Conservation (phyloP, 148 eudicot species). For the Rhododendron williamsianum region DNA sequence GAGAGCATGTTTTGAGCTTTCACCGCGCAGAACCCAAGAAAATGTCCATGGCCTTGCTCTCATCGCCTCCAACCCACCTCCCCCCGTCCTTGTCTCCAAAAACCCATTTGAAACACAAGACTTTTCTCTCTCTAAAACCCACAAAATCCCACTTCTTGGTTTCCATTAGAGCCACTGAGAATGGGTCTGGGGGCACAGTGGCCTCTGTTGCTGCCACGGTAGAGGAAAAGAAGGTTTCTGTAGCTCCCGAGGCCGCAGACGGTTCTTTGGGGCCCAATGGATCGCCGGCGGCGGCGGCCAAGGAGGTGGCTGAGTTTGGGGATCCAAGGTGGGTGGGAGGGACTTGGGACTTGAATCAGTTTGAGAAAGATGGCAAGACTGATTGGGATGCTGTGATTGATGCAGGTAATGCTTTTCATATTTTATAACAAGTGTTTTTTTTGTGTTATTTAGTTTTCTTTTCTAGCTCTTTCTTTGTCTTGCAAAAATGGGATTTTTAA, state of each 20-base stretch:
- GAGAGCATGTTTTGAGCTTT: conserved; percentile 13
- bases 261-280: conserved; percentile 32
- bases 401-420: conserved; percentile 50
- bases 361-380: conserved; percentile 55
- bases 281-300: conserved; percentile 7
- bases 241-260: conserved; percentile 28
- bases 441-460: background rate
- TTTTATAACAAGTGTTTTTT: background rate
- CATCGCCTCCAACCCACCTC: conserved; percentile 42
- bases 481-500: background rate
- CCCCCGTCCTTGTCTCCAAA: conserved; percentile 29
- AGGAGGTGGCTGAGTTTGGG: conserved; percentile 30
- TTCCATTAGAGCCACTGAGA: conserved; percentile 36
- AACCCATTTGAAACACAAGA: conserved; percentile 35
- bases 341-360: conserved; percentile 82
- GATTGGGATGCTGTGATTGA: conserved; percentile 96
- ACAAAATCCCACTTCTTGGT: conserved; percentile 22
- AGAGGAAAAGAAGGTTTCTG: conserved; percentile 29
- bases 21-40: background rate
- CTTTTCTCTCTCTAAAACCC: conserved; percentile 33
- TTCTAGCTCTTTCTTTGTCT: background rate
- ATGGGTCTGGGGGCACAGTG: conserved; percentile 35
- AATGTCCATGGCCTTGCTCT: conserved; percentile 66
- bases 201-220: conserved; percentile 21
- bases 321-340: conserved; percentile 76